Conservation (phyloP, 1,139 yeast genomes). For the Zygotorulaspora mrakii region DNA sequence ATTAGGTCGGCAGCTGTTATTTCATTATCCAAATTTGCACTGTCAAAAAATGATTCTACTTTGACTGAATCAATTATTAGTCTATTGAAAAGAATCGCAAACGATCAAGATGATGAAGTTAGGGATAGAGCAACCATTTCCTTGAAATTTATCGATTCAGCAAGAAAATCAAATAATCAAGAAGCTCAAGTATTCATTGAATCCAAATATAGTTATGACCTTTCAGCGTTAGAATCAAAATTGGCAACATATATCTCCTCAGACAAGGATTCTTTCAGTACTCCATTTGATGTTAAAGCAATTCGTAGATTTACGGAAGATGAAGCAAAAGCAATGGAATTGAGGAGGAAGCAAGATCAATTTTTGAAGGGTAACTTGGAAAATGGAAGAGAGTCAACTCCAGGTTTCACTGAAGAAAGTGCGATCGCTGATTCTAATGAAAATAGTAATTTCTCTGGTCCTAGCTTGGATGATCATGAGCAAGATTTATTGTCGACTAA, state of each 20-base stretch:
- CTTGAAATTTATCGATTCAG: slow-evolving; percentile 55
- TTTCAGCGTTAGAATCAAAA: slow-evolving; percentile 72
- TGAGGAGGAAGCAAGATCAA: slow-evolving; percentile 44
- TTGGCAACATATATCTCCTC: slow-evolving; percentile 69
- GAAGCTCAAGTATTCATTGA: slow-evolving; percentile 51
- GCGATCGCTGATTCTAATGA: slow-evolving; percentile 21
- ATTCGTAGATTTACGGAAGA: slow-evolving; percentile 53
- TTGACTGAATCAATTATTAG: slow-evolving; percentile 69
- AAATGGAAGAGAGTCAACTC: slow-evolving; percentile 15
- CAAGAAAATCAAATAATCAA: slow-evolving; percentile 42
- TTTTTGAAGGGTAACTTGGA: slow-evolving; percentile 31
- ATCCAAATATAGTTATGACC: slow-evolving; percentile 66
- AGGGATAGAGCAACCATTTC: slow-evolving; percentile 96
- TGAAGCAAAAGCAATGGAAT: slow-evolving; percentile 48
- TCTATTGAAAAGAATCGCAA: slow-evolving; percentile 70
- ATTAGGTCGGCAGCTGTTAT: slow-evolving; percentile 95
- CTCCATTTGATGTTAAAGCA: slow-evolving; percentile 66
- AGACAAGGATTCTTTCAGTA: slow-evolving; percentile 52
- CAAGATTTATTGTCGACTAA: slow-evolving; percentile 50
- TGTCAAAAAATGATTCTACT: slow-evolving; percentile 62
- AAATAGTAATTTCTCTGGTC: slow-evolving; percentile 27
- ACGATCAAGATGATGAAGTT: slow-evolving; percentile 92
- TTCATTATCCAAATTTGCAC: slow-evolving; percentile 86
- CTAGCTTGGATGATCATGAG: slow-evolving; percentile 29
- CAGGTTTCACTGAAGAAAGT: slow-evolving; percentile 14